phyloP scores from a whole-genome alignment of 2,329 filamentous ascomycete genomes.

The Mycosphaerelloides madeirae region DNA sequence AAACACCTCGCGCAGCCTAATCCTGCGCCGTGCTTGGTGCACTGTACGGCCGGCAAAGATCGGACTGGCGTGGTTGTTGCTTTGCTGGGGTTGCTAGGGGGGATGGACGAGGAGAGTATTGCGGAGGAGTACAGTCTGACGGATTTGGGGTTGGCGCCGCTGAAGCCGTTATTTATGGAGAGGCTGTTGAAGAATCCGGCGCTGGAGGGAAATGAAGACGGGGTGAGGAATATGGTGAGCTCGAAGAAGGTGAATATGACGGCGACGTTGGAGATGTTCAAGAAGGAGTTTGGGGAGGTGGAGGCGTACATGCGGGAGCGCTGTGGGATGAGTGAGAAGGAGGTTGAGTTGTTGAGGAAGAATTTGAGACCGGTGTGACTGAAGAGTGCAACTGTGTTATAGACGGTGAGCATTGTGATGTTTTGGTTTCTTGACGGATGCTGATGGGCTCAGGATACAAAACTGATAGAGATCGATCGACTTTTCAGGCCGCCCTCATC shows the following conservation, averaged over 20 bases:
- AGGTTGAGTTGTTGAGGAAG: constrained; percentile 50
- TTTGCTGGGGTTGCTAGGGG: constrained; percentile 59
- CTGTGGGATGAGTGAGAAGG: constrained; percentile 54
- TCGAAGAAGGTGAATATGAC: constrained; percentile 49
- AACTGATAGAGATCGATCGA: background rate
- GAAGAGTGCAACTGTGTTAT: too few species aligned
- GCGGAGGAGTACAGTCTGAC: constrained; percentile 66
- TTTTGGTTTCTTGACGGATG: too few species aligned
- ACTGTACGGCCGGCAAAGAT: constrained; percentile 76
- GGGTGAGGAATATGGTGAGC: constrained; percentile 43
- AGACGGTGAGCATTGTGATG: too few species aligned
- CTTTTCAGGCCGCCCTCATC: too few species aligned
- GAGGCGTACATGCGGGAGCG: constrained; percentile 58
- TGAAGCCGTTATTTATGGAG: constrained; percentile 46
- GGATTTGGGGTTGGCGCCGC: constrained; percentile 52
- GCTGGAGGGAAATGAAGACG: constrained; percentile 44
- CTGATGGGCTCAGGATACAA: background rate
- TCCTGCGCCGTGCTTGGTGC: constrained; percentile 55
- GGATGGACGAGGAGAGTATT: constrained; percentile 55
- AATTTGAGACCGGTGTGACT: constrained; percentile 38
- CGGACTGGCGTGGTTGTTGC: constrained; percentile 67
- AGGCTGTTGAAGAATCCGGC: constrained; percentile 50
- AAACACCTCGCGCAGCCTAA: constrained; percentile 49
- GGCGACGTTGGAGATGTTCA: constrained; percentile 50
- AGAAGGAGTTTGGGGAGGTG: constrained; percentile 57